Evolutionary conservation across 2,329 filamentous ascomycete genomes (phyloP), one percentile per base, ranked within the genome.

Genomic region (Xylaria sp.): DNA sequence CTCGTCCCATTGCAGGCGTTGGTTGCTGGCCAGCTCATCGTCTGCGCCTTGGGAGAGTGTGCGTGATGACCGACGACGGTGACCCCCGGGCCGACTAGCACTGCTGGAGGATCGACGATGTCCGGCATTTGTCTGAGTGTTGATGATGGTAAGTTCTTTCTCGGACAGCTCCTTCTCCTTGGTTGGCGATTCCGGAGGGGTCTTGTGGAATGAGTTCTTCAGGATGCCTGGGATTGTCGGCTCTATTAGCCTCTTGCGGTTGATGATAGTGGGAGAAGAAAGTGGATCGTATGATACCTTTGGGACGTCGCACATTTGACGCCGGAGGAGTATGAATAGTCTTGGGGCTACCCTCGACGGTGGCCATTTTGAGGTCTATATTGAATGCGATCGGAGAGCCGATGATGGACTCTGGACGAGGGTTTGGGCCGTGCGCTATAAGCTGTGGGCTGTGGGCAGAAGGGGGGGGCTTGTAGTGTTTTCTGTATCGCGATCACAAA

Each of bases 1-100:
- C 83, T 99, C 96, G 79, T 99, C 96, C 96, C 96, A 99, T 82
- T 97, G 97, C 73, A 99, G 85, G 69, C 94, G 90, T 69, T 92
- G 91, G 65, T 87, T 90, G 64, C 84, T 85, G 55, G 89, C 86
- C 20, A 83, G 79, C 47, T 86, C 83, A 51, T 82, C 79, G 25
- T 83, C 81, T 60, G 77, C 79, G 66, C 75, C 78, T 68, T 84
- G 80, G 63, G 83, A 82, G 55, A 81, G 78, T 66, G 82, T 80
- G 68, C 81, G 81, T 66, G 79, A 81, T 0, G 92, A 94, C 71
- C 90, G 90, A 57, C 93, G 90, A 62, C 93, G 91, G n/a, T 90
- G 91, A 9, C 87, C 85, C 7, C 78, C 73, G 33, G 86, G 86
- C 5, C 88, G 88, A 69, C 87, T 87, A 2, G 89, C 86, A 29